Base-by-base conservation (phyloP, 305 asterid species). In the Nicotiana rustica region DNA sequence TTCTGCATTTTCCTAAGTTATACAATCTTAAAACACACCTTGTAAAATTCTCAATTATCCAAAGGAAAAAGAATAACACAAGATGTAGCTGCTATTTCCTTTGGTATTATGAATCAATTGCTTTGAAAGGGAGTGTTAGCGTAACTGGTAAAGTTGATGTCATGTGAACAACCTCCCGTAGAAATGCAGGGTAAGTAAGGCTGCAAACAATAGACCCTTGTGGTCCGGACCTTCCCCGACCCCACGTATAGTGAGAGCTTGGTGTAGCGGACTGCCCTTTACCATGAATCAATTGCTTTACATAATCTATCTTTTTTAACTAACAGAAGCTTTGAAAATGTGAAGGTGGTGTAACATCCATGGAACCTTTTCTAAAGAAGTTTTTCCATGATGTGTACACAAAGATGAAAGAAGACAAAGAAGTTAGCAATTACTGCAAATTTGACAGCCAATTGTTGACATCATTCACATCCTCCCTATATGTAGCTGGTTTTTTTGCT, bases 261-360 rank as follows among this genome's bases (percentile, higher is more conserved):
- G 2, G 35, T 31, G 4, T 3, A 31, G 1, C 2, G 0, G 33
- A 2, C 33, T 31, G 3, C 33, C 33, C 3, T 1, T 31, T 31
- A 29, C 44, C 5, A 36, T 49, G 49, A 55, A 67, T 35, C 35
- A 68, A 68, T 5, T 68, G 18, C 77, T 68, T 4, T 68, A 44
- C 77, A 69, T 38, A 71, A 64, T 41, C 7, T 79, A 19, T 55
- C 14, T 31, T 80, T 25, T 12, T 35, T 44, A 2, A 44, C 78
- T 71, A 4, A 71, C 38, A 5, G 17, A 12, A 21, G 61, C 5
- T 21, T 47, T 47, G 19, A 21, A 71, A 21, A 71, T 47, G 62
- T 55, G 67, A 60, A 93, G 98, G 98, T 76, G 98, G 98, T 79
- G 97, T 95, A 38, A 92, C 97, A 0, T 95, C 98, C 1, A 95